Evolutionary conservation across 176 grass and related monocot genomes (phyloP), one percentile per base, ranked within the genome.

Genomic region (Eragrostis nindensis): DNA sequence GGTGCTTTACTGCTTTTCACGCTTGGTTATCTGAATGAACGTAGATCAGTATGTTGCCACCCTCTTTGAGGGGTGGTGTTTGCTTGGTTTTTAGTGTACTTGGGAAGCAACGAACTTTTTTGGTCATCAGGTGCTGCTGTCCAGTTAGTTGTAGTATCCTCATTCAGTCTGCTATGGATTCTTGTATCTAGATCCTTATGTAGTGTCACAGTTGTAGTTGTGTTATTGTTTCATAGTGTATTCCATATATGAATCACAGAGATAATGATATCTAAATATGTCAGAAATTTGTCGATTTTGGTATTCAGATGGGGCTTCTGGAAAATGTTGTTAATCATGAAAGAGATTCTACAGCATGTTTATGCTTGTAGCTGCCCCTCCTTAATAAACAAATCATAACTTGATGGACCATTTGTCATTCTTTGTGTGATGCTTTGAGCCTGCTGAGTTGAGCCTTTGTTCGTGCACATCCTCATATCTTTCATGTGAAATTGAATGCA

Each of bases 401-500:
- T 27, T 54, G 38, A 16, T 2, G 66, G 10, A 62, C 13, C 25
- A 67, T 39, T 44, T 82, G 25, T 66, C 62, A 65, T 75, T 43
- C 32, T 18, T 27, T 27, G 21, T 64, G 39, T 57, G 49, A 5
- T 39, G 36, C 56, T 70, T 50, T 57, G 11, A 63, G 4, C 45
- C 5, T 57, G 49, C 29, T 41, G 29, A 69, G 29, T 65, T 32
- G 32, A 21, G 6, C 72, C 17, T 24, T 78, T 66, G 24, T 40
- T 57, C 47, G 67, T 26, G 8, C n/a, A 45, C 60, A 9, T 73
- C 65, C 65, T 71, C 21, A 82, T 75, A 32, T 0, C 30, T 78
- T 86, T 53, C 40, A 46, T 86, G 30, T 86, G 39, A 22, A 82
- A 74, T 71, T 87, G 71, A 79, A 84, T 91, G 82, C 86, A 97